Base-by-base conservation (phyloP, 768 basidiomycete species). In the Psilocybe cubensis region DNA sequence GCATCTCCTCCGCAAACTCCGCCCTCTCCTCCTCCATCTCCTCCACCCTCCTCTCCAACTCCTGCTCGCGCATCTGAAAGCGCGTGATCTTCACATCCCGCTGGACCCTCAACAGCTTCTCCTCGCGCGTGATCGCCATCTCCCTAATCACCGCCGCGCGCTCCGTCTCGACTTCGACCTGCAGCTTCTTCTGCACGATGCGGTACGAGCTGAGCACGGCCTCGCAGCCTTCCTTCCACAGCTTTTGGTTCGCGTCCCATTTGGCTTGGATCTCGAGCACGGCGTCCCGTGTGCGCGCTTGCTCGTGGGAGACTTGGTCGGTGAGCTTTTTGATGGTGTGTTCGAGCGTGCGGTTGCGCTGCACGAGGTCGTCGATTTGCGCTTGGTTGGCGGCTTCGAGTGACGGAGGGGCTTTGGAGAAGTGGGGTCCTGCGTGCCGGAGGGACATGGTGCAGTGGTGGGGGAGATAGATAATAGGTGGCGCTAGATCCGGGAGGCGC, bases 311-410 rank as follows among this genome's bases (percentile, higher is more conserved):
- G 27, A 86, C 63, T 40, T 85, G 81, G 21, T 81, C 79, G 14
- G 72, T 66, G 31, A 90, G 79, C 42, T 80, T 83, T 62, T 81
- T 81, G 69, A 80, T 79, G 3, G 79, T 80, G 58, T 85, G 81
- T 55, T 89, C 87, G 51, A 89, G 79, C 0, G 81, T 82, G 23
- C 84, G 84, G 64, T 83, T 88, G 59, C 84, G 79, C 60, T 87
- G 82, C 2, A 90, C 87, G 51, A 92, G 82, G 41, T 92, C 88
- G 47, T 87, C 81, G 48, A 92, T 89, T 67, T 91, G 89, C 2
- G 78, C 71, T 57, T 85, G 85, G 67, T 87, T 83, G 3, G 85
- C 79, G 23, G 83, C 76, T 59, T 83, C 83, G 64, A 89, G 76
- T 21, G 84, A 78, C 27, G 76, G 79, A 20, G 67, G 61, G 48